Conservation (phyloP, 2,329 filamentous ascomycete genomes). For the Stagonosporopsis rhizophila region DNA sequence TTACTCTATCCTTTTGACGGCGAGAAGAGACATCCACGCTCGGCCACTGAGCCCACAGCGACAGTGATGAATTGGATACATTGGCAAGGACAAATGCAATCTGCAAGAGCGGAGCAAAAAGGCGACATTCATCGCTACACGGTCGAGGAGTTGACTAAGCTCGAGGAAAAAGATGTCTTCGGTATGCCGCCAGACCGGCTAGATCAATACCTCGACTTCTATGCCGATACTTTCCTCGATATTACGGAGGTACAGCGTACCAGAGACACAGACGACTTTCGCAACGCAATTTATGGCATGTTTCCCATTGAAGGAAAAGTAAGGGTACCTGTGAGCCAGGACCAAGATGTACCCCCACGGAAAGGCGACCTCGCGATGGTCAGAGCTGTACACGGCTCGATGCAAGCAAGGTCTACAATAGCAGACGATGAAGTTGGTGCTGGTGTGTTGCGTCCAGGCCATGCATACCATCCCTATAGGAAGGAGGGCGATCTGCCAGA, state of each 20-base stretch:
- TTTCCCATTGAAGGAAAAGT: constrained; percentile 47
- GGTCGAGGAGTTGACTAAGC: constrained; percentile 57
- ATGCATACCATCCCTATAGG: constrained; percentile 59
- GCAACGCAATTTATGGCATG: constrained; percentile 50
- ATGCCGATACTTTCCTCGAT: constrained; percentile 67
- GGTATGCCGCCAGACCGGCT: constrained; percentile 67
- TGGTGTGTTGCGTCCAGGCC: constrained; percentile 54
- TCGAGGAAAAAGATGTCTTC: constrained; percentile 69
- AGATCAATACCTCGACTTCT: constrained; percentile 82
- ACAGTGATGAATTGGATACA: constrained; percentile 73
- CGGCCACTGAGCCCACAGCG: constrained; percentile 62
- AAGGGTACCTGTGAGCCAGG: not conserved
- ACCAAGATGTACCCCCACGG: constrained; percentile 21
- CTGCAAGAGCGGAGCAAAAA: constrained; percentile 6
- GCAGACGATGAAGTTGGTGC: constrained; percentile 40
- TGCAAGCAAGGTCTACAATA: constrained; percentile 51
- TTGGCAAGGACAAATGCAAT: constrained; percentile 61
- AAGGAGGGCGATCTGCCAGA: constrained; percentile 56
- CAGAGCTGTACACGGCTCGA: constrained; percentile 51
- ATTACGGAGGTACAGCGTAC: constrained; percentile 49
- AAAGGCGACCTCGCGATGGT: constrained; percentile 48
- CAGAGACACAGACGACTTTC: constrained; percentile 50
- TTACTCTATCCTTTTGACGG: constrained; percentile 77
- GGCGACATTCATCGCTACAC: constrained; percentile 28
- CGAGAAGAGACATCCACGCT: constrained; percentile 58